Percentiles rank a stretch among this genome's conserved stretches.
phyloP scores from a whole-genome alignment of 805 yeast genomes.

The Blastobotrys muscicola region DNA sequence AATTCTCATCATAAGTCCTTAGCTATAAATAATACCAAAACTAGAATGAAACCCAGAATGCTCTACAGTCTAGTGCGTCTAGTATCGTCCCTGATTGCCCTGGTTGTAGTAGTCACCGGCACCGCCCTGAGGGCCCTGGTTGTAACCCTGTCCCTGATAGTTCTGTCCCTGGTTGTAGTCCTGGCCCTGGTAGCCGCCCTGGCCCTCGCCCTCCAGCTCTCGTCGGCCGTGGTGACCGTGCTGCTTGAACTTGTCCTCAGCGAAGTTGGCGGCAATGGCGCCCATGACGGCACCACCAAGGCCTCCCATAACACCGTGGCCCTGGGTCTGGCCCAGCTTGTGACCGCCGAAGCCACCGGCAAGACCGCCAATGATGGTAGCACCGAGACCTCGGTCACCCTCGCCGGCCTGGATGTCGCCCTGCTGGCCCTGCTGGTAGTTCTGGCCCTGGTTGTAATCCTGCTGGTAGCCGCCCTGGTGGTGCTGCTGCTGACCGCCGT shows the following conservation, averaged over 20 bases:
- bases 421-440: not conserved
- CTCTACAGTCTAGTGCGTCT: not conserved
- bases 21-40: too few species aligned
- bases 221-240: conserved; percentile 2
- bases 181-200: conserved; percentile 2
- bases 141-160: conserved; percentile 2
- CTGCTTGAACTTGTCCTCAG: conserved; percentile 7
- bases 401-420: conserved; percentile 1
- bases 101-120: conserved; percentile 3
- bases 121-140: conserved; percentile 3
- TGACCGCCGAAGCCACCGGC: conserved; percentile 12
- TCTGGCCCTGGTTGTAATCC: not conserved
- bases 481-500: conserved; percentile 3
- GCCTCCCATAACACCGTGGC: conserved; percentile 7
- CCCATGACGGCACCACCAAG: conserved; percentile 11
- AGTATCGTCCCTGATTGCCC: not conserved
- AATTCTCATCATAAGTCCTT: too few species aligned
- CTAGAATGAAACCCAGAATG: not conserved
- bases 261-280: conserved; percentile 7
- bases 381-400: conserved; percentile 9
- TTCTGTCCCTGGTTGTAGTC: conserved; percentile 2
- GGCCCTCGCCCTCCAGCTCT: not conserved
- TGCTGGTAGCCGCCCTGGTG: conserved; percentile 1
- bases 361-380: conserved; percentile 8
- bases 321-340: conserved; percentile 4